Percentiles rank a stretch among this genome's conserved stretches.
Evolutionary conservation across 805 yeast species (phyloP).

Genomic region (Jamesozyma hellenica): DNA sequence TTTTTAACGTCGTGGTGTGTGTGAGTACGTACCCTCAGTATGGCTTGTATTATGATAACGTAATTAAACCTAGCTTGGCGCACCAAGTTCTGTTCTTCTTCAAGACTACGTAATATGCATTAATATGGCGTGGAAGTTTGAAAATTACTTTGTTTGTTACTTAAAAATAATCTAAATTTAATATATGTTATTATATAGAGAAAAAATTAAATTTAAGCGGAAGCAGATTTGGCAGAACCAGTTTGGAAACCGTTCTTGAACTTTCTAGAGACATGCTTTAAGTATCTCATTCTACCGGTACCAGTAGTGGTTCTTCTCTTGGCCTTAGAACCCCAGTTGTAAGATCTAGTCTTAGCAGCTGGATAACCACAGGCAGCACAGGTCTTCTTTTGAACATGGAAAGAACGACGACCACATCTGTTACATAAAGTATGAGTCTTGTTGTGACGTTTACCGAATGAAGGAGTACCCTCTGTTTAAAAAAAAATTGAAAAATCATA

Average conservation of each 20-base stretch:
- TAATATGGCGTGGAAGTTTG: no score
- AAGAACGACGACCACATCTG: slow-evolving; percentile 98
- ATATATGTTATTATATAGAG: no score
- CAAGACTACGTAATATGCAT: no score
- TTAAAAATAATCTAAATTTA: no score
- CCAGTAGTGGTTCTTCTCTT: slow-evolving; percentile 99
- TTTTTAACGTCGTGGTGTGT: no score
- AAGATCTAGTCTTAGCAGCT: slow-evolving; percentile 95
- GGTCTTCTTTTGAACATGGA: slow-evolving; percentile 98
- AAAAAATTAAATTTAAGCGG: slow-evolving; percentile 37
- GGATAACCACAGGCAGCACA: slow-evolving; percentile 99
- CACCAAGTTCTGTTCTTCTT: no score
- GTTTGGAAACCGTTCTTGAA: slow-evolving; percentile 98
- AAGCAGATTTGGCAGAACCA: slow-evolving; percentile 42
- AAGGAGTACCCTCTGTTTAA: slow-evolving; percentile 91
- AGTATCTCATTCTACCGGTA: slow-evolving; percentile 98
- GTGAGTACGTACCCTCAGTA: no score
- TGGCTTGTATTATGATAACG: no score
- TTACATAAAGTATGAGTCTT: slow-evolving; percentile 98
- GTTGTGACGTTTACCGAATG: slow-evolving; percentile 99
- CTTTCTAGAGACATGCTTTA: slow-evolving; percentile 93
- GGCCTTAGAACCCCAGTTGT: slow-evolving; percentile 99
- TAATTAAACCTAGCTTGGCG: no score
- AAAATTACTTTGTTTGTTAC: no score
- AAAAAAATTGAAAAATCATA: slow-evolving; percentile 8